Percentiles rank a stretch among this genome's conserved stretches.
Conservation (phyloP, 768 basidiomycete genomes). For the Lentinula sp. region DNA sequence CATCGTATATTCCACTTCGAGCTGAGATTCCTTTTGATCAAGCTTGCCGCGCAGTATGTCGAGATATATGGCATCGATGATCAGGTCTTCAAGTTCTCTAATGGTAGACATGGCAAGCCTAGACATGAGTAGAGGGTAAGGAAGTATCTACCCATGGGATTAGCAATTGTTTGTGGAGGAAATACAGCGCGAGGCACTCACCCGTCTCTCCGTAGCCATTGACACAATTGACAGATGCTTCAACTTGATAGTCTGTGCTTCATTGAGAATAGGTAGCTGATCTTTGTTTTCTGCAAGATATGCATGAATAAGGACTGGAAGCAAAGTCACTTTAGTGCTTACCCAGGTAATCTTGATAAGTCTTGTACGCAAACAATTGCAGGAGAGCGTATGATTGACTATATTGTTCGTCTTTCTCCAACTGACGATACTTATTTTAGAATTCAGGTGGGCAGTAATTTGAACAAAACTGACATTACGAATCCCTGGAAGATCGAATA, state of each 20-base stretch:
- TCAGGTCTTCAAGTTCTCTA: slow-evolving; percentile 90
- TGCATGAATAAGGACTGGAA: neutral
- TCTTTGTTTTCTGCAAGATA: slow-evolving; percentile 53
- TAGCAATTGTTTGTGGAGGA: neutral
- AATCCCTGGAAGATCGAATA: slow-evolving; percentile 77
- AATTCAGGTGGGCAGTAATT: neutral
- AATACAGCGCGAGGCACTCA: slow-evolving; percentile 28
- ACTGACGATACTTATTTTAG: slow-evolving; percentile 33
- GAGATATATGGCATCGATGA: slow-evolving; percentile 95
- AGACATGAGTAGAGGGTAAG: slow-evolving; percentile 68
- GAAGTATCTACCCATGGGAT: slow-evolving; percentile 53
- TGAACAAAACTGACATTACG: slow-evolving; percentile 56
- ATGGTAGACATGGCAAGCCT: slow-evolving; percentile 72
- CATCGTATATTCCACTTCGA: slow-evolving; percentile 90
- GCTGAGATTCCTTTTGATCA: slow-evolving; percentile 84
- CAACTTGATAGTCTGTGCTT: slow-evolving; percentile 77
- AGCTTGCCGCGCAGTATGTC: slow-evolving; percentile 87
- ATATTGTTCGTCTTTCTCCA: slow-evolving; percentile 60
- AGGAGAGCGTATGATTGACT: slow-evolving; percentile 58
- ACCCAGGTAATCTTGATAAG: slow-evolving; percentile 81
- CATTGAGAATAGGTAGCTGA: slow-evolving; percentile 58
- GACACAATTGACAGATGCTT: slow-evolving; percentile 91
- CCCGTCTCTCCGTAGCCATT: slow-evolving; percentile 70
- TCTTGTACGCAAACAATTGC: slow-evolving; percentile 87
- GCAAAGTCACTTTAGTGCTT: neutral